phyloP scores from a whole-genome alignment of 495 filamentous ascomycete species.

The Penicillium ochrochloron region DNA sequence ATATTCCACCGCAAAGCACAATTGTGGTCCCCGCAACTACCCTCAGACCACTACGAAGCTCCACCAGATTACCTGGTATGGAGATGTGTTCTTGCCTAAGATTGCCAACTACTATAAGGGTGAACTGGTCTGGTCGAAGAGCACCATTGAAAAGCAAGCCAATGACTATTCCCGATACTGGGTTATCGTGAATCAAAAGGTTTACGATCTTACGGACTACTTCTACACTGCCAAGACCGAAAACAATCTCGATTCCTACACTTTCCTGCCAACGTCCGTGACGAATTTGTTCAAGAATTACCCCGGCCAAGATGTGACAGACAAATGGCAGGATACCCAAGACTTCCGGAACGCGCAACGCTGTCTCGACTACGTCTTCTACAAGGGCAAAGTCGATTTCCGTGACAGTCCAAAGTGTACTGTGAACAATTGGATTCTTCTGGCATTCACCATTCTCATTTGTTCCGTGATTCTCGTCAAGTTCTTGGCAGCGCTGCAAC shows the following conservation, averaged over 20 bases:
- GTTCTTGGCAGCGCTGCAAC: slow-evolving; percentile 92
- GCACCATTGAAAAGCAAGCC: slow-evolving; percentile 59
- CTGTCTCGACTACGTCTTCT: slow-evolving; percentile 85
- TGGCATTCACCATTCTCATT: slow-evolving; percentile 82
- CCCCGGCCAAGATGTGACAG: slow-evolving; percentile 77
- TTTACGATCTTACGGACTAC: slow-evolving; percentile 94
- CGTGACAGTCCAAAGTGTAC: slow-evolving; percentile 74
- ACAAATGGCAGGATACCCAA: slow-evolving; percentile 59
- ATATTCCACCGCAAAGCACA: slow-evolving; percentile 61
- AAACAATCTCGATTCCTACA: slow-evolving; percentile 56
- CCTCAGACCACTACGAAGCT: slow-evolving; percentile 59
- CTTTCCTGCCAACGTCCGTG: slow-evolving; percentile 70
- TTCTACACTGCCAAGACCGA: slow-evolving; percentile 66
- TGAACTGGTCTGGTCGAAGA: slow-evolving; percentile 73
- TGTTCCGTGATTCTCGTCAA: slow-evolving; percentile 81
- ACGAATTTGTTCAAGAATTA: slow-evolving; percentile 70
- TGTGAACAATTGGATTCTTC: slow-evolving; percentile 89
- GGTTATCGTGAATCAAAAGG: slow-evolving; percentile 71
- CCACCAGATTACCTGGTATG: slow-evolving; percentile 74
- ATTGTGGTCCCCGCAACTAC: slow-evolving; percentile 62
- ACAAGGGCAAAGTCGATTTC: slow-evolving; percentile 84
- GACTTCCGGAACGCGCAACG: slow-evolving; percentile 62
- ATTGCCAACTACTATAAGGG: slow-evolving; percentile 89
- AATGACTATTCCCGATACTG: slow-evolving; percentile 70
- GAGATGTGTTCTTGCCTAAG: slow-evolving; percentile 68